Evolutionary conservation across 192 early-diverging fungal species (phyloP).

Genomic region (Backusella morwellensis): DNA sequence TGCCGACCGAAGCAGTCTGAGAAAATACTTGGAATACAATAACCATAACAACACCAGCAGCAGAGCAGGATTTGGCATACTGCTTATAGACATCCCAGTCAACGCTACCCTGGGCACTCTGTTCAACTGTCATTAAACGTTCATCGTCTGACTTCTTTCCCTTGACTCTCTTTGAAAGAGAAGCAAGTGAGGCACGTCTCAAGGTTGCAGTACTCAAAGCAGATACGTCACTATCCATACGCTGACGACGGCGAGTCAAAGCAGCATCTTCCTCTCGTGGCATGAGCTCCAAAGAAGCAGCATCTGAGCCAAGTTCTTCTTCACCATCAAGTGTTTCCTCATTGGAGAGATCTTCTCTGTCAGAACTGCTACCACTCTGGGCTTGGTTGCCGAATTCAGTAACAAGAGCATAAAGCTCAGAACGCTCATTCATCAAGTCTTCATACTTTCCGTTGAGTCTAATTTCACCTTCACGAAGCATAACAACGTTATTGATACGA

Average conservation of each 20-base stretch:
- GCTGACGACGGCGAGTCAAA: conserved; percentile 5
- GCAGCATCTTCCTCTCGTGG: conserved; percentile 28
- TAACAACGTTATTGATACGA: conserved; percentile 61
- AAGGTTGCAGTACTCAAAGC: conserved; percentile 42
- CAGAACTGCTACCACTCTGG: conserved; percentile 21
- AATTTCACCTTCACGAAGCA: conserved; percentile 73
- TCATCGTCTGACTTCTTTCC: conserved; percentile 26
- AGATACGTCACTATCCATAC: conserved; percentile 8
- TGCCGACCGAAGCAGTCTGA: conserved; percentile 54
- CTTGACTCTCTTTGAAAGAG: conserved; percentile 21
- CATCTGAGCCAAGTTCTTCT: not conserved
- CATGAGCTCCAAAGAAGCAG: conserved; percentile 21
- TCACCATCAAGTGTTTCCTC: conserved; percentile 19
- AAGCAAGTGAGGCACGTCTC: conserved; percentile 56
- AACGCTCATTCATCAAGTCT: conserved; percentile 61
- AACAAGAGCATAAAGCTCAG: conserved; percentile 65
- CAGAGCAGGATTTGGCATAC: conserved; percentile 78
- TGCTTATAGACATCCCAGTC: conserved; percentile 75
- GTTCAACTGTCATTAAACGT: conserved; percentile 75
- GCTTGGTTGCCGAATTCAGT: conserved; percentile 65
- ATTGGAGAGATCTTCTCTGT: conserved; percentile 17
- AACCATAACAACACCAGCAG: conserved; percentile 55
- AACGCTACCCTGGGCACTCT: conserved; percentile 81
- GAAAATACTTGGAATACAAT: conserved; percentile 54
- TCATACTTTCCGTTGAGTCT: conserved; percentile 65